Percentiles rank a stretch among this genome's conserved stretches.
These are phyloP conservation scores for Aspergillus indologenus DNA, from an alignment of 495 filamentous ascomycete species.

Conservation along the genomic window DNA sequence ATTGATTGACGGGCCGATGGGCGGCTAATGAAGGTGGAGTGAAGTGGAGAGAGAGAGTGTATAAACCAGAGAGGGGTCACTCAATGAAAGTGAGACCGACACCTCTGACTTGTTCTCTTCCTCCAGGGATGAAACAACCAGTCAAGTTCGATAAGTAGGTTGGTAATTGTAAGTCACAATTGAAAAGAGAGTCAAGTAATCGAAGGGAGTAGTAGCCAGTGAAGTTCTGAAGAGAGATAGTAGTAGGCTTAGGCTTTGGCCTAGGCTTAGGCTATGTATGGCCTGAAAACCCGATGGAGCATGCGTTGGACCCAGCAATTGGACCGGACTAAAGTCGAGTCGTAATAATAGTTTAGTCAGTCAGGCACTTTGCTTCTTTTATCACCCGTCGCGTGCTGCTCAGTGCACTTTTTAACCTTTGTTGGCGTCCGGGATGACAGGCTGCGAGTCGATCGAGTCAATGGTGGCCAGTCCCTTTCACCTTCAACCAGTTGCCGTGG, in stretches of 20 bases:
- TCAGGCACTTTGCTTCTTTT: constrained; percentile 3
- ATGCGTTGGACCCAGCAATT: not conserved
- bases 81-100: not conserved
- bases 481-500: constrained; percentile 11
- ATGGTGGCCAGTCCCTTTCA: not conserved
- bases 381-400: not conserved
- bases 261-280: not conserved
- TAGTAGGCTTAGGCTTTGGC: not conserved
- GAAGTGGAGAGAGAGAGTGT: not conserved
- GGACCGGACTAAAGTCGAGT: not conserved
- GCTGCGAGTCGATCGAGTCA: not conserved
- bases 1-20: not conserved
- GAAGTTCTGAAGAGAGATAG: not conserved
- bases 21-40: not conserved
- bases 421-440: constrained; percentile 9
- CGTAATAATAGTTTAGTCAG: not conserved
- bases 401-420: constrained; percentile 1
- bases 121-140: not conserved
- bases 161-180: too few species aligned
- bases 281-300: not conserved
- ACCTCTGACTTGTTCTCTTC: not conserved
- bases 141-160: too few species aligned
- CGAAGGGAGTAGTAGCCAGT: not conserved
- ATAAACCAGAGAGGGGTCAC: too few species aligned
- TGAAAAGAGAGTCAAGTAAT: too few species aligned